Percentiles rank a stretch among this genome's conserved stretches.
Conservation (phyloP, 257 asterid species). For the Nicotiana sylvestris region DNA sequence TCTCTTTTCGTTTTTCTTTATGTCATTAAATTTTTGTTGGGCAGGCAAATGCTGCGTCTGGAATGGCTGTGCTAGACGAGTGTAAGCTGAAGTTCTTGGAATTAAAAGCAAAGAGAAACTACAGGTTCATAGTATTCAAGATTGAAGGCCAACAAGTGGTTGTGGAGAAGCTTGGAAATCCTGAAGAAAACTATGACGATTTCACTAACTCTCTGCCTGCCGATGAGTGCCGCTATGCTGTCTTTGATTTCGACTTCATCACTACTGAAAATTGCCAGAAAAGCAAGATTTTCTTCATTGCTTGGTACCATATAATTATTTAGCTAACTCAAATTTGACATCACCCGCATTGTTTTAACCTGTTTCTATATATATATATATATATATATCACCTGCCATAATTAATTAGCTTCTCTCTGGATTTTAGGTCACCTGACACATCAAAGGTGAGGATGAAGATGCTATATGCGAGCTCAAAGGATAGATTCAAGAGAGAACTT, state of each 20-base stretch:
- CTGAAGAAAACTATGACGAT: not conserved
- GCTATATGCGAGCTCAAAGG: not conserved
- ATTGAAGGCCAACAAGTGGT: not conserved
- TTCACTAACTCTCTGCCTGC: not conserved
- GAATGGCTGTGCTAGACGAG: not conserved
- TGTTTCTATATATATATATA: no score
- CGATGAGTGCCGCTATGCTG: not conserved
- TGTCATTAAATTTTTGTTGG: not conserved
- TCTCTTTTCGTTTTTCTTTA: not conserved
- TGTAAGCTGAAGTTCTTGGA: not conserved
- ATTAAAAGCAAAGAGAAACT: not conserved
- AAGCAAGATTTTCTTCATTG: not conserved
- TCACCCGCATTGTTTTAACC: not conserved
- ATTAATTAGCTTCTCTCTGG: not conserved
- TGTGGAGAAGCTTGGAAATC: not conserved
- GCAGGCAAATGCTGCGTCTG: not conserved
- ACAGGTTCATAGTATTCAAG: not conserved
- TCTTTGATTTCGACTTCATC: not conserved
- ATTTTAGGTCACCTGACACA: not conserved
- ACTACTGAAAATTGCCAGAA: not conserved
- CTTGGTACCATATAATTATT: not conserved
- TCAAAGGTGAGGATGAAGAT: not conserved
- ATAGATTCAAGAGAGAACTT: not conserved
- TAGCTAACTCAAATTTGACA: not conserved
- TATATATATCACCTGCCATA: not conserved